Percentiles rank a stretch among this genome's conserved stretches.
These are phyloP conservation scores for Vigna mungo DNA, from an alignment of 306 rosid genomes.

Conservation along the genomic window DNA sequence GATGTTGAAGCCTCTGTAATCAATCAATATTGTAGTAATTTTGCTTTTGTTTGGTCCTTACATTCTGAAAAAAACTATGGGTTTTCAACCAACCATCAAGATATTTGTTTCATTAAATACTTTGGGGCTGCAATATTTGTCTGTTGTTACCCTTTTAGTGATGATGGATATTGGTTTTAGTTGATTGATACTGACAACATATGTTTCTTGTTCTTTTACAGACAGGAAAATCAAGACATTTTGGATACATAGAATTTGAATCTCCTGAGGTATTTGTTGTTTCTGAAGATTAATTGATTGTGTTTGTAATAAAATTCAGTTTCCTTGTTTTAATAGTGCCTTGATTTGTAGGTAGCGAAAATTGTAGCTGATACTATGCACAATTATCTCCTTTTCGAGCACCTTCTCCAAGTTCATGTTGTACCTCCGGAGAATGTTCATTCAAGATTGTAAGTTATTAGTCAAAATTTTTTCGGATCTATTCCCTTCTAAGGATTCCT, in stretches of 20 bases:
- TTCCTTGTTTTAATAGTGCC: conserved; percentile 27
- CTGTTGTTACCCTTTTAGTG: neutral
- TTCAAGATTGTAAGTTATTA: conserved; percentile 69
- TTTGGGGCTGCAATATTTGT: neutral
- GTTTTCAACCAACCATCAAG: neutral
- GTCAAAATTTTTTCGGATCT: neutral
- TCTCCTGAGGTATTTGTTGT: conserved; percentile 75
- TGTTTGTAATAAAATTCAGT: conserved; percentile 11
- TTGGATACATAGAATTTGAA: conserved; percentile 81
- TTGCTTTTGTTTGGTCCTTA: conserved; percentile 14
- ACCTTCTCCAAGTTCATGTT: conserved; percentile 72
- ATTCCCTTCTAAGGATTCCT: neutral
- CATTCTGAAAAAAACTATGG: conserved; percentile 2
- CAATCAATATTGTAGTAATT: neutral
- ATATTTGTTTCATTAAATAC: conserved; percentile 8
- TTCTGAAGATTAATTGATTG: neutral
- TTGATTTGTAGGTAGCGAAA: conserved; percentile 76
- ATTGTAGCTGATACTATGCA: conserved; percentile 91
- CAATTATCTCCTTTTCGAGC: conserved; percentile 82
- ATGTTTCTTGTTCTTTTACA: conserved; percentile 40
- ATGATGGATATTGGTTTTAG: conserved; percentile 12
- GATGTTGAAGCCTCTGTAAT: neutral
- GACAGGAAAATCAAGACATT: conserved; percentile 86
- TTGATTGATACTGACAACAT: neutral
- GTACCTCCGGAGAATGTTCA: conserved; percentile 81